Evolutionary conservation across 78 protist genomes (phyloP).

Genomic region (Cavenderia fasciculata): DNA sequence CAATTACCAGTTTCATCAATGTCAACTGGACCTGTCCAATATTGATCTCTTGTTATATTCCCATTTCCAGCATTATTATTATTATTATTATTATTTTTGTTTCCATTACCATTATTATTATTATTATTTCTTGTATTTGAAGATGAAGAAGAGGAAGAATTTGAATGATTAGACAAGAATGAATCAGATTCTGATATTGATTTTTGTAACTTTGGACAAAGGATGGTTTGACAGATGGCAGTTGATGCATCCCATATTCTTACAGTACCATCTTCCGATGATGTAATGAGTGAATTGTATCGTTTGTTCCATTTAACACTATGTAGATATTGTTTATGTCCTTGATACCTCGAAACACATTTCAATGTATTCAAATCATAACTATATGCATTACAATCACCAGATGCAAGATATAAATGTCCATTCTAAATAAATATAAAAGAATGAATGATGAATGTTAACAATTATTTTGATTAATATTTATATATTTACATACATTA

Average conservation of each 20-base stretch:
- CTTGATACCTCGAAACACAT: not conserved
- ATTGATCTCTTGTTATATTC: not conserved
- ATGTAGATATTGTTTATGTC: conserved; percentile 46
- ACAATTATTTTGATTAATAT: not conserved
- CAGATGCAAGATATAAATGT: conserved; percentile 26
- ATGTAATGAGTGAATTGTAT: conserved; percentile 10
- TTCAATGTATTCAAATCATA: not conserved
- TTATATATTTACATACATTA: not conserved
- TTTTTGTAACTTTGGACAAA: conserved; percentile 12
- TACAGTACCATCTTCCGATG: conserved; percentile 69
- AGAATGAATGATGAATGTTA: not conserved
- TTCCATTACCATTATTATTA: not conserved
- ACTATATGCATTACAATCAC: conserved; percentile 44
- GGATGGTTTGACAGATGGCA: conserved; percentile 7
- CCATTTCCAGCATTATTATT: not conserved
- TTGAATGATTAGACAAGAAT: not conserved
- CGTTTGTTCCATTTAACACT: conserved; percentile 18
- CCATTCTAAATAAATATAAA: not conserved
- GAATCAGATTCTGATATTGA: not conserved
- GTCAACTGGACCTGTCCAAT: conserved; percentile 70
- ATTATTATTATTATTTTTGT: conserved; percentile 4
- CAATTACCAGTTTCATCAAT: conserved; percentile 69
- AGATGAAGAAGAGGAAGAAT: not conserved
- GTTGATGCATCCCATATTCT: conserved; percentile 50
- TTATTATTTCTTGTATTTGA: not conserved